phyloP scores from a whole-genome alignment of 2,329 filamentous ascomycete species.

The Colletotrichum tabaci region DNA sequence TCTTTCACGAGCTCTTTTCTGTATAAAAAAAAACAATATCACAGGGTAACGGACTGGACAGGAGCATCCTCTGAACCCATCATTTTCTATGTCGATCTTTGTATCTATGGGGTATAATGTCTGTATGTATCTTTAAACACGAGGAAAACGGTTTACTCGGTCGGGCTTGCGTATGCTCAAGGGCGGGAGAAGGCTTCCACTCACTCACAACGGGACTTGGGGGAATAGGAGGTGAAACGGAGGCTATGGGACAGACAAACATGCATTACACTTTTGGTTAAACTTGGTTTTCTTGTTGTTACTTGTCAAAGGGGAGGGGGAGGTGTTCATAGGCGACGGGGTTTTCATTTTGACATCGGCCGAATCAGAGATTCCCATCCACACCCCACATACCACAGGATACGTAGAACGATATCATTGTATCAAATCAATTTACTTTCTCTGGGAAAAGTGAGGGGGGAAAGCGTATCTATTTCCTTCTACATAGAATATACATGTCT shows the following conservation, averaged over 20 bases:
- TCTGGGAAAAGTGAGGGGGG: too few relatives aligned
- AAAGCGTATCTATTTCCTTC: too few relatives aligned
- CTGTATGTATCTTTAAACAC: slow-evolving; percentile 12
- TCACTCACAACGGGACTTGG: neutral
- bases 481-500: too few relatives aligned
- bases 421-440: slow-evolving; percentile 8
- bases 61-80: neutral
- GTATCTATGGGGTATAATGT: slow-evolving; percentile 20
- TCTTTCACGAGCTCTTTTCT: neutral
- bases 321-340: slow-evolving; percentile 14
- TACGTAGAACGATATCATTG: slow-evolving; percentile 41
- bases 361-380: slow-evolving; percentile 29
- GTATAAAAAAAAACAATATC: slow-evolving; percentile 13
- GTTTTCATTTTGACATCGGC: slow-evolving; percentile 7
- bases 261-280: slow-evolving; percentile 14
- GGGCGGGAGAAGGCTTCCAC: neutral
- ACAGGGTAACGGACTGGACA: neutral
- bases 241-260: slow-evolving; percentile 12
- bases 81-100: slow-evolving; percentile 13
- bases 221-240: neutral
- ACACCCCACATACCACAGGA: slow-evolving; percentile 9
- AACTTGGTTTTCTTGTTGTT: neutral
- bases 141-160: neutral
- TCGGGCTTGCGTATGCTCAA: neutral
- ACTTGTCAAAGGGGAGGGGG: neutral